These are phyloP conservation scores for Boletus huronensis DNA, from an alignment of 768 basidiomycete genomes.

Conservation along the genomic window DNA sequence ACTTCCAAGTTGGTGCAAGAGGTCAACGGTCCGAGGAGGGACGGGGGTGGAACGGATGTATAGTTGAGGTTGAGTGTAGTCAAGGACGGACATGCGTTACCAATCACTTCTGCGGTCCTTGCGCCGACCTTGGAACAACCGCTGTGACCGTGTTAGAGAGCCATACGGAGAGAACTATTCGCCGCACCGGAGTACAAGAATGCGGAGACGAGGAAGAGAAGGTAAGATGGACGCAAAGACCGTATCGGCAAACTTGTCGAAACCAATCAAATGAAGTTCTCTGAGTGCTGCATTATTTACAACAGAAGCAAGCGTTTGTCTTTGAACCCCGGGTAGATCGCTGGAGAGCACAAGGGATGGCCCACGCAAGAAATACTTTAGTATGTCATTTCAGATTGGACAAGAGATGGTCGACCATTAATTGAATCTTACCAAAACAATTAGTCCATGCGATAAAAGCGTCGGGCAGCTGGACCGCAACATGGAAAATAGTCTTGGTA, in stretches of 20 bases:
- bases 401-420: not conserved
- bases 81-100: conserved; percentile 42
- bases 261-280: conserved; percentile 49
- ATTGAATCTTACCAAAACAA: conserved; percentile 44
- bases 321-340: conserved; percentile 51
- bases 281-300: conserved; percentile 31
- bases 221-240: conserved; percentile 49
- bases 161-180: not conserved
- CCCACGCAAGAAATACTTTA: conserved; percentile 59
- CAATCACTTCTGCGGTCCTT: conserved; percentile 44
- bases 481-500: conserved; percentile 50
- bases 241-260: conserved; percentile 50
- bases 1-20: conserved; percentile 44
- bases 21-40: conserved; percentile 41
- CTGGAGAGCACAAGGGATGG: conserved; percentile 43
- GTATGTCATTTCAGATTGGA: not conserved
- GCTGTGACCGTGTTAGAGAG: conserved; percentile 34
- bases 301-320: conserved; percentile 47
- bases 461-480: conserved; percentile 49
- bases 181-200: conserved; percentile 54
- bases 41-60: conserved; percentile 50
- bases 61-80: conserved; percentile 55
- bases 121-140: conserved; percentile 57
- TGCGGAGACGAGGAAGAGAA: conserved; percentile 41
- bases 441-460: conserved; percentile 50